Base-by-base conservation (phyloP, 2,329 filamentous ascomycete species). In the Fusarium subglutinans region DNA sequence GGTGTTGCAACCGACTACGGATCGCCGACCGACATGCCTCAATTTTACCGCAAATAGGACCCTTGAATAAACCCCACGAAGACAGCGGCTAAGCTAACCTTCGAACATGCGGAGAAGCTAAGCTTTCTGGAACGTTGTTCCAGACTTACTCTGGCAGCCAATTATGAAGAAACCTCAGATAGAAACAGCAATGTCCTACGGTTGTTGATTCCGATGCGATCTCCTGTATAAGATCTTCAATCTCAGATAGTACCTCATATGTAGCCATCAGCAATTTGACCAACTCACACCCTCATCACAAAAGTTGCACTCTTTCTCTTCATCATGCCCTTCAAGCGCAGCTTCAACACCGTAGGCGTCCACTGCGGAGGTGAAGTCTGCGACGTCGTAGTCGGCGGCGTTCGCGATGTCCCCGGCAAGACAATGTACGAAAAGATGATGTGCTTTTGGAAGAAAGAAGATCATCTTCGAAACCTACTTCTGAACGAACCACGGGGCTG, bases 401-500 rank as follows among this genome's bases (percentile, higher is more conserved):
- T 76, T 15, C 66, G 70, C 5, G 72, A 76, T 22, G 70, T 76
- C 0, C 72, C 72, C 3, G 72, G 69, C 1, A 69, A 69, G 28
- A 73, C 57, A 13, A 75, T 75, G 73, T 73, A 60, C 30, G 73
- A 76, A 1, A 76, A 74, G 37, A 76, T 76, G 73, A 55, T 72
- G 43, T 28, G 75, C 14, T 69, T 75, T 22, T 62, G 53, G 40
- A 63, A 65, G 24, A 69, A 75, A 8, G 60, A 68, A 37, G 74
- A 76, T 3, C 53, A 74, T 1, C 57, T 76, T 1, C 51, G 70
- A 9, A 70, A 74, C 5, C 58, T 76, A 1, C 56, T 76, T 1
- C 48, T 76, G 8, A 76, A 74, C 22, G 73, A 73, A 26, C 73
- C 73, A 2, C 55, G 73, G 10, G 68, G 65, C 0, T 66, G 63